Evolutionary conservation across 108 stramenopile species (phyloP).

Genomic region (Discostella stelligeroides): DNA sequence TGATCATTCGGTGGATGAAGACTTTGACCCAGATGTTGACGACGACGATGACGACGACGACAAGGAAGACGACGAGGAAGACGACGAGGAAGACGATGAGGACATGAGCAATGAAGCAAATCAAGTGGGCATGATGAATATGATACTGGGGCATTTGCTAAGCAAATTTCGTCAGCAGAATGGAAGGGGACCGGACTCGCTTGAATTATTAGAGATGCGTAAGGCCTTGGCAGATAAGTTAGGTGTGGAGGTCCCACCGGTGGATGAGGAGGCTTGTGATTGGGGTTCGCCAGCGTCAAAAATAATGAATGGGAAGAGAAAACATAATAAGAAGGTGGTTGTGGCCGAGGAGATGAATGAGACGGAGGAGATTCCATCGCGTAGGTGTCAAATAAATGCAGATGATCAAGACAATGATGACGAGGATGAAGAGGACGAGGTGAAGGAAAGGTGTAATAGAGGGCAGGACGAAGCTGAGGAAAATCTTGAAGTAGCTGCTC

Average conservation of each 20-base stretch:
- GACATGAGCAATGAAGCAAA: constrained; percentile 59
- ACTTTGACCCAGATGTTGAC: constrained; percentile 1
- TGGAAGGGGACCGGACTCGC: constrained; percentile 81
- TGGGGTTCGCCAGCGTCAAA: constrained; percentile 26
- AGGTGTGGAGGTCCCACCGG: constrained; percentile 65
- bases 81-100: constrained; percentile 51
- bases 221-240: constrained; percentile 73
- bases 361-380: constrained; percentile 26
- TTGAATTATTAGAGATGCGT: constrained; percentile 78
- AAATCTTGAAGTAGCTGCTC: constrained; percentile 9
- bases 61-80: constrained; percentile 42
- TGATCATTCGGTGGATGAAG: too few relatives aligned
- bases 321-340: constrained; percentile 41
- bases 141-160: constrained; percentile 76
- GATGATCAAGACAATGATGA: constrained; percentile 16
- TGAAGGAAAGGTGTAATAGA: background rate
- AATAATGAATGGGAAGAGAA: constrained; percentile 23
- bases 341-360: constrained; percentile 49
- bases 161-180: constrained; percentile 81
- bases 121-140: constrained; percentile 81
- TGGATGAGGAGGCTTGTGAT: constrained; percentile 50
- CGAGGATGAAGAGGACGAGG: constrained; percentile 22
- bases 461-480: background rate
- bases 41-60: too few relatives aligned
- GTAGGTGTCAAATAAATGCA: background rate